Conservation (phyloP, 129 eudicot species). For the Lonicera japonica region DNA sequence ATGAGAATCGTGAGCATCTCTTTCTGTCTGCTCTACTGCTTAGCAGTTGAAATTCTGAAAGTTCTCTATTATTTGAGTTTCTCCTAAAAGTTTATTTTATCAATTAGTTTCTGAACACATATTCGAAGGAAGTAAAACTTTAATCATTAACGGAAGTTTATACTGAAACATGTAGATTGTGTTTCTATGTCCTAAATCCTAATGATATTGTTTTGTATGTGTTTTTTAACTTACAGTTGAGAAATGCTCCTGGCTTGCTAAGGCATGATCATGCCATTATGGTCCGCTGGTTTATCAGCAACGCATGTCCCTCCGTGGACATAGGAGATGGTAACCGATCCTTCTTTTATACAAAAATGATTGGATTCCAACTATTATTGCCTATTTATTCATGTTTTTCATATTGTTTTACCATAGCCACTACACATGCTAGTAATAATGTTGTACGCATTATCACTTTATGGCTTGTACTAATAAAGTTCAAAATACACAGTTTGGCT, state of each 20-base stretch:
- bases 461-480: conserved; percentile 1
- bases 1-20: too few species aligned
- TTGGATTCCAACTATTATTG: neutral
- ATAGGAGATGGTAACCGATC: conserved; percentile 42
- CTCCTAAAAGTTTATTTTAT: too few species aligned
- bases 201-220: conserved; percentile 4
- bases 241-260: conserved; percentile 29
- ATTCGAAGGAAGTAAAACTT: too few species aligned
- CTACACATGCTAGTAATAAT: neutral
- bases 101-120: too few species aligned
- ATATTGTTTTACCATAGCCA: neutral
- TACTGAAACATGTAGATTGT: too few species aligned
- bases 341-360: neutral
- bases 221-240: conserved; percentile 36
- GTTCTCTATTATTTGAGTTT: too few species aligned
- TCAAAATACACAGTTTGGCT: neutral
- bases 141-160: too few species aligned
- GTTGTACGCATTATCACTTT: neutral
- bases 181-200: neutral
- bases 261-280: conserved; percentile 42
- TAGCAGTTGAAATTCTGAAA: too few species aligned
- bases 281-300: conserved; percentile 49
- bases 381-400: neutral
- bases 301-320: conserved; percentile 26
- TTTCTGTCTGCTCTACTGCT: too few species aligned